phyloP scores from a whole-genome alignment of 2,329 filamentous ascomycete species.

The Epichloe glyceriae region DNA sequence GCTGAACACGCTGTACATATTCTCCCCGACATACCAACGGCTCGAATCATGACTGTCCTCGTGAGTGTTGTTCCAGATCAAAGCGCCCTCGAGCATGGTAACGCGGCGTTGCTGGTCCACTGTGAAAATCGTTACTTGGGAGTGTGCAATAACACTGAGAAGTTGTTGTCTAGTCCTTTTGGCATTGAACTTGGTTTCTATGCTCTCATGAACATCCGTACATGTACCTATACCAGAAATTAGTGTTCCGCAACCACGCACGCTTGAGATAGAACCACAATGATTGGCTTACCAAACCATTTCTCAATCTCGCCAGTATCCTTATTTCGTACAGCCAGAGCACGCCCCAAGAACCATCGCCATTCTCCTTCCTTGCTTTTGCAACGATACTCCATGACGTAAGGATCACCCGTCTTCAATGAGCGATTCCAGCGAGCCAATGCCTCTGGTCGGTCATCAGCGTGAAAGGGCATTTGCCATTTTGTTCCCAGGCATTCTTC shows the following conservation, averaged over 20 bases:
- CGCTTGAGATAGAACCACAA: not conserved
- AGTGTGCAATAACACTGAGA: constrained; percentile 59
- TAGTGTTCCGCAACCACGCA: not conserved
- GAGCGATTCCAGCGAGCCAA: constrained; percentile 46
- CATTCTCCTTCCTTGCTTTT: constrained; percentile 53
- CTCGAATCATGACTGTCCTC: constrained; percentile 26
- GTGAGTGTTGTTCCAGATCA: constrained; percentile 39
- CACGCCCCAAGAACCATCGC: constrained; percentile 68
- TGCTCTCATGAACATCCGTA: constrained; percentile 65
- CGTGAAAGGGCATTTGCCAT: constrained; percentile 55
- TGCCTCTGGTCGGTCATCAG: constrained; percentile 51
- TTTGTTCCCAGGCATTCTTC: constrained; percentile 49
- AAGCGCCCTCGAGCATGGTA: constrained; percentile 56
- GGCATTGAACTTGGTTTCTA: constrained; percentile 53
- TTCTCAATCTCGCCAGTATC: constrained; percentile 57
- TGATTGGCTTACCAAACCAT: constrained; percentile 49
- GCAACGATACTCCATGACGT: constrained; percentile 59
- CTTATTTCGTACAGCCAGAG: constrained; percentile 52
- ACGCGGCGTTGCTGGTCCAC: constrained; percentile 49
- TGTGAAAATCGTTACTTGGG: constrained; percentile 63
- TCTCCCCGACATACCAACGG: constrained; percentile 43
- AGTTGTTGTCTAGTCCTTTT: constrained; percentile 58
- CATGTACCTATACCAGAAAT: constrained; percentile 39
- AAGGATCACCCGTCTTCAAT: constrained; percentile 54
- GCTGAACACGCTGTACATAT: constrained; percentile 53